Evolutionary conservation across 2,329 filamentous ascomycete genomes (phyloP).

Genomic region (Ascochyta lentis): DNA sequence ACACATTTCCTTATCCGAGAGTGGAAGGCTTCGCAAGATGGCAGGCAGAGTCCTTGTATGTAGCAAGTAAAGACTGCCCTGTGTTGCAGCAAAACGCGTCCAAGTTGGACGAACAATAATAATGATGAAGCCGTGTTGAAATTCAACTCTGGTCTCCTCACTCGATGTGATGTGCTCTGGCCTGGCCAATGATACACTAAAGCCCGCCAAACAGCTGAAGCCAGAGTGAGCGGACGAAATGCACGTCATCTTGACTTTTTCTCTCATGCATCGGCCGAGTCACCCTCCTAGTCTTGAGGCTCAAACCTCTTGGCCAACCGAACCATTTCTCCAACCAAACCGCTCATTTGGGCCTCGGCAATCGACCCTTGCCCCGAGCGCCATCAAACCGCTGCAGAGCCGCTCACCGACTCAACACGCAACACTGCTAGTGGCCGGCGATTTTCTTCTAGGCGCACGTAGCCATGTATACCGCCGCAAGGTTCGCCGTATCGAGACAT

Average conservation of each 20-base stretch:
- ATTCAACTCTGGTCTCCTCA: background rate
- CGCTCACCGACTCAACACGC: slow-evolving; percentile 27
- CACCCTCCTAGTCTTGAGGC: slow-evolving; percentile 8
- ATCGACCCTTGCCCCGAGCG: slow-evolving; percentile 22
- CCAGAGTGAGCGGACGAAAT: background rate
- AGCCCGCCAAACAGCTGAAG: background rate
- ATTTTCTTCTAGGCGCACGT: slow-evolving; percentile 23
- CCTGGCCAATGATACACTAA: background rate
- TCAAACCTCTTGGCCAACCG: slow-evolving; percentile 11
- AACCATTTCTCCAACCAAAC: slow-evolving; percentile 13
- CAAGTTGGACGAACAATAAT: slow-evolving; percentile 17
- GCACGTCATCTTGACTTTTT: background rate
- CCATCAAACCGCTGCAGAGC: slow-evolving; percentile 15
- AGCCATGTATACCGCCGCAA: slow-evolving; percentile 33
- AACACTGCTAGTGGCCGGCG: slow-evolving; percentile 17
- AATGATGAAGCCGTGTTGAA: slow-evolving; percentile 16
- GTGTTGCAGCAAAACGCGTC: slow-evolving; percentile 14
- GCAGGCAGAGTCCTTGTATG: slow-evolving; percentile 8
- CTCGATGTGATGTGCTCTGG: background rate
- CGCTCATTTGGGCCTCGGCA: slow-evolving; percentile 23
- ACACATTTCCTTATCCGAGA: slow-evolving; percentile 20
- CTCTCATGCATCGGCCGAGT: slow-evolving; percentile 3
- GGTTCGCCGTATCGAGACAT: slow-evolving; percentile 35
- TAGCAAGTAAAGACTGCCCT: slow-evolving; percentile 15
- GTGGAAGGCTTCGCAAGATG: slow-evolving; percentile 9